Conservation (phyloP, 148 eudicot species). For the Limonium bicolor region DNA sequence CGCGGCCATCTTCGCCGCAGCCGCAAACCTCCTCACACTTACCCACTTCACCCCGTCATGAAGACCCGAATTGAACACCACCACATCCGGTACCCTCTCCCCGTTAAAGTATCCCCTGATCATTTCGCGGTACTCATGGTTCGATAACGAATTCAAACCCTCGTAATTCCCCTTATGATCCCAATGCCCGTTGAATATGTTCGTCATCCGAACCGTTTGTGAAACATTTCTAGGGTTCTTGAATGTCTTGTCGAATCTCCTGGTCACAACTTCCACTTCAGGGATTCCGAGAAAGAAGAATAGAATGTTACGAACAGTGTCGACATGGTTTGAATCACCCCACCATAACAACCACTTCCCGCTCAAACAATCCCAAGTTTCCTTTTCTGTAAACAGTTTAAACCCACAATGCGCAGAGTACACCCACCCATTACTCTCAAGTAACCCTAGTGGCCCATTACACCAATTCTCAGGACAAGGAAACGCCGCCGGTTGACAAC, state of each 20-base stretch:
- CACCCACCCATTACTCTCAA: conserved; percentile 97
- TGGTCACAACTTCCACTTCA: conserved; percentile 30
- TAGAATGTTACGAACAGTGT: conserved; percentile 74
- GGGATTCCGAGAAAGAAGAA: conserved; percentile 41
- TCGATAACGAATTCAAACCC: conserved; percentile 67
- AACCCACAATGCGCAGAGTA: conserved; percentile 93
- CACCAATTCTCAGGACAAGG: conserved; percentile 84
- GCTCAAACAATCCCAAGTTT: conserved; percentile 74
- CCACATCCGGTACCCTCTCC: conserved; percentile 27
- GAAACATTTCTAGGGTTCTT: conserved; percentile 47
- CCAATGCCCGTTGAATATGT: conserved; percentile 81
- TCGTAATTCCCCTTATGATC: conserved; percentile 45
- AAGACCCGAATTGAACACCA: conserved; percentile 72
- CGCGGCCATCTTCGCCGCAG: conserved; percentile 63
- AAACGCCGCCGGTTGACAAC: conserved; percentile 35
- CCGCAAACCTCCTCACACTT: conserved; percentile 29
- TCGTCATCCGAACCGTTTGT: conserved; percentile 55
- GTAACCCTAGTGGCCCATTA: conserved; percentile 45
- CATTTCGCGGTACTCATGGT: conserved; percentile 34
- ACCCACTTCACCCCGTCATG: conserved; percentile 82
- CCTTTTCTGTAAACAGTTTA: conserved; percentile 21
- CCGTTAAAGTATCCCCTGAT: conserved; percentile 46
- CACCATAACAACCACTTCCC: conserved; percentile 78
- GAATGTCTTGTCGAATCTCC: conserved; percentile 59
- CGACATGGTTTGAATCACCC: conserved; percentile 98